These are phyloP conservation scores for Magnolia sinica DNA, from an alignment of 164 flowering plant species.

Conservation along the genomic window DNA sequence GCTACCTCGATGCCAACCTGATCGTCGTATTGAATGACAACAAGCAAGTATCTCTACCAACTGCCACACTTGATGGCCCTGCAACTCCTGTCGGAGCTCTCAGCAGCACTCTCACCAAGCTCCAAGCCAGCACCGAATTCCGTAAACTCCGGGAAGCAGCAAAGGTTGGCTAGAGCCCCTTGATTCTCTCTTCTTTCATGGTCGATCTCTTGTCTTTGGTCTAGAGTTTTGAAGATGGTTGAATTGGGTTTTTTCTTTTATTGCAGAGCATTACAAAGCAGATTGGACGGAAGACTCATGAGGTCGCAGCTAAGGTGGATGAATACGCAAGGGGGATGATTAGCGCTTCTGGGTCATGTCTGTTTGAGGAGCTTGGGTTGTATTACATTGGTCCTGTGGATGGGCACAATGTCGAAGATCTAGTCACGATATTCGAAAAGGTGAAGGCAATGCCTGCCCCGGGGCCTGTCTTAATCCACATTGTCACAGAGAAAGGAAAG, in stretches of 20 bases:
- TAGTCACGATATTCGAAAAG: conserved; percentile 62
- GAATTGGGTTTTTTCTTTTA: conserved; percentile 6
- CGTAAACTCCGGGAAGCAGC: conserved; percentile 34
- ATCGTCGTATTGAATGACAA: conserved; percentile 82
- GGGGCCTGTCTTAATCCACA: conserved; percentile 87
- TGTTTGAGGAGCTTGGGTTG: conserved; percentile 88
- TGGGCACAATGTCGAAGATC: conserved; percentile 72
- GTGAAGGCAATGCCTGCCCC: conserved; percentile 79
- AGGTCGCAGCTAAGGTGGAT: conserved; percentile 81
- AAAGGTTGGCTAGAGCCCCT: conserved; percentile 43
- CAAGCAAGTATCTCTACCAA: conserved; percentile 89
- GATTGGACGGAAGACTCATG: conserved; percentile 62
- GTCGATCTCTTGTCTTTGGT: not conserved
- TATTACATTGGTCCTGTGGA: conserved; percentile 92
- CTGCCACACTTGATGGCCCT: conserved; percentile 93
- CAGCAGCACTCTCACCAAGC: conserved; percentile 58
- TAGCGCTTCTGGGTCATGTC: conserved; percentile 61
- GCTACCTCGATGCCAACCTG: conserved; percentile 74
- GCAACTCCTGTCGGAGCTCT: conserved; percentile 93
- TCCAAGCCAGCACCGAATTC: conserved; percentile 69
- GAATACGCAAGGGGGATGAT: conserved; percentile 84
- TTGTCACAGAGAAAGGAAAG: conserved; percentile 89
- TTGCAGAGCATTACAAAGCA: conserved; percentile 65
- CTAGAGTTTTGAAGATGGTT: not conserved
- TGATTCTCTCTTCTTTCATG: not conserved